A percentile compares a stretch with the other conserved stretches of the same genome.
Conservation (phyloP, 106 monocot species). For the Dendrobium officinale region DNA sequence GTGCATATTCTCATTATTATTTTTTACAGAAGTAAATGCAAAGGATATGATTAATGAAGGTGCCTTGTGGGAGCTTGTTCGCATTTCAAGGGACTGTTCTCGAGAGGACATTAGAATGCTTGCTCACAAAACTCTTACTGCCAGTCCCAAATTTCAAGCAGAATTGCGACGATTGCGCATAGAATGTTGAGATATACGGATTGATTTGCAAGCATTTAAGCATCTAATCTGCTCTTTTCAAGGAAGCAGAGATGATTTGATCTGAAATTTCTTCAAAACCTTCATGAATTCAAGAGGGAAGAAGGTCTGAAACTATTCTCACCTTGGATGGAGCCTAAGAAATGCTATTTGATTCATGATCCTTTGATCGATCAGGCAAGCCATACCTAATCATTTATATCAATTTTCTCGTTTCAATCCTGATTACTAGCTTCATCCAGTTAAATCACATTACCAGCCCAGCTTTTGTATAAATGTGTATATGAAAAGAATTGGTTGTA, state of each 20-base stretch:
- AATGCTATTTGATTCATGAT: neutral
- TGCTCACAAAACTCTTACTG: constrained; percentile 72
- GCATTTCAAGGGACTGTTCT: constrained; percentile 89
- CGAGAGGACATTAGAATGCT: constrained; percentile 82
- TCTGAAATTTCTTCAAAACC: neutral
- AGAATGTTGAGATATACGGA: constrained; percentile 33
- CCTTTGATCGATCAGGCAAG: neutral
- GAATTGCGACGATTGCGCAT: constrained; percentile 76
- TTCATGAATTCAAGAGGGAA: too few species aligned
- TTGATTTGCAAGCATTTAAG: neutral
- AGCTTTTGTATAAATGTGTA: neutral
- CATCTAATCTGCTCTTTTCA: neutral
- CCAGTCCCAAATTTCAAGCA: constrained; percentile 60
- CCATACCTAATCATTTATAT: neutral
- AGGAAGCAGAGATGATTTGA: neutral
- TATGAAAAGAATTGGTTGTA: neutral
- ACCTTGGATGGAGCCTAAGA: too few species aligned
- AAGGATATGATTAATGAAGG: constrained; percentile 85
- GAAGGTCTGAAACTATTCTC: too few species aligned
- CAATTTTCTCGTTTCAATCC: neutral
- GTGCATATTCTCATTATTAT: neutral
- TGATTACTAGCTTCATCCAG: neutral
- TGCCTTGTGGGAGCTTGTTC: constrained; percentile 95
- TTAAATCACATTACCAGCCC: neutral
- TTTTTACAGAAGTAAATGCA: constrained; percentile 75